These are phyloP conservation scores for Cytospora paraplurivora DNA, from an alignment of 2,329 filamentous ascomycete genomes.

Conservation along the genomic window DNA sequence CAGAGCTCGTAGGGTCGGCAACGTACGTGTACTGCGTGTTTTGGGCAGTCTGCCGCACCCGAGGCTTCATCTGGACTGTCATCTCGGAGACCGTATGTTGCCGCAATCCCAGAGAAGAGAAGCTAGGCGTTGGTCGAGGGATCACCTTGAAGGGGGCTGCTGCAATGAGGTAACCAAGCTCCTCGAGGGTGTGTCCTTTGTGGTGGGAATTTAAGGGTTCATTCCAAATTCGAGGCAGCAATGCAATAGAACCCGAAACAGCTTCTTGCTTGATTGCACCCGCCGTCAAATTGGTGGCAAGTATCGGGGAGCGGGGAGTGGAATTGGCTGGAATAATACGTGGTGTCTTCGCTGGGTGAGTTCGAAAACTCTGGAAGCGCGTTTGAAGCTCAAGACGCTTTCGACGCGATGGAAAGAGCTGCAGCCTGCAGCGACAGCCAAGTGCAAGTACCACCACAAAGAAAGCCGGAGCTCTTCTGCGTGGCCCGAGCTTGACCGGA, in stretches of 20 bases:
- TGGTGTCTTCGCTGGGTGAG: neutral
- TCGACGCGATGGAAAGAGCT: neutral
- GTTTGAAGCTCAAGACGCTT: neutral
- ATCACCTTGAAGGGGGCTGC: neutral
- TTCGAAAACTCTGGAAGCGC: conserved; percentile 1
- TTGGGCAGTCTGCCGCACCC: conserved; percentile 51
- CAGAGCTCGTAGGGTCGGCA: neutral
- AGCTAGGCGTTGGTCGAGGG: neutral
- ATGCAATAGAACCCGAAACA: conserved; percentile 13
- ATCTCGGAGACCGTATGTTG: conserved; percentile 23
- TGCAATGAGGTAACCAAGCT: conserved; percentile 6
- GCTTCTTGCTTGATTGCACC: neutral
- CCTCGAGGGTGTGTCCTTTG: conserved; percentile 1
- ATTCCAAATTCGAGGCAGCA: conserved; percentile 14
- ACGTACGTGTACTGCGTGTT: conserved; percentile 53
- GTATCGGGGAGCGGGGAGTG: neutral
- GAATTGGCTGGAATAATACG: neutral
- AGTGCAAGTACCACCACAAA: neutral
- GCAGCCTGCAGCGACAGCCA: neutral
- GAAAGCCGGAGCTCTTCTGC: no score
- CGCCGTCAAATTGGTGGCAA: neutral
- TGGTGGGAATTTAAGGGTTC: conserved; percentile 11
- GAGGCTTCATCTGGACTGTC: conserved; percentile 37
- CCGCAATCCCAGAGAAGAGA: neutral
- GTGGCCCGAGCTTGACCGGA: no score